Evolutionary conservation across 768 basidiomycete genomes (phyloP).

Genomic region (Macrolepiota fuliginosa): DNA sequence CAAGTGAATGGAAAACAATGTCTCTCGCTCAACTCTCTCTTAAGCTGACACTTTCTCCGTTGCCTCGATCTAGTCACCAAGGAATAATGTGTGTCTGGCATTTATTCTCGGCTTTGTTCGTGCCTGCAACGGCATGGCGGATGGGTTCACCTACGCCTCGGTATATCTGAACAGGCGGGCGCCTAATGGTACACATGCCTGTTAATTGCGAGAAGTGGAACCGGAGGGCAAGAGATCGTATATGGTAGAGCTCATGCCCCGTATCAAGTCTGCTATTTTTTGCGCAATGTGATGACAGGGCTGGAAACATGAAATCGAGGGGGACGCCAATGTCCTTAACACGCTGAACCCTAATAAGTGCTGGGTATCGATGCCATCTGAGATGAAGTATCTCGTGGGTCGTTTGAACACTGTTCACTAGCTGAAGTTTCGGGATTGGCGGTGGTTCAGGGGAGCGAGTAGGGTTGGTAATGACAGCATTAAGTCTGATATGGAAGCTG

Average conservation of each 20-base stretch:
- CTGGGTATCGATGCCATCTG: conserved; percentile 73
- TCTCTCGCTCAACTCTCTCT: no score
- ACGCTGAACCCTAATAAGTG: conserved; percentile 62
- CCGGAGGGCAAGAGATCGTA: conserved; percentile 60
- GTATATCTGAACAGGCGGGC: conserved; percentile 30
- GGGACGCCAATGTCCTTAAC: conserved; percentile 72
- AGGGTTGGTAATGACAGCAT: conserved; percentile 36
- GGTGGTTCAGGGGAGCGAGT: conserved; percentile 57
- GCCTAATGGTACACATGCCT: conserved; percentile 52
- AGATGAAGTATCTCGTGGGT: conserved; percentile 78
- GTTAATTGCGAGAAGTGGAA: conserved; percentile 40
- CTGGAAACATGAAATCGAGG: conserved; percentile 72
- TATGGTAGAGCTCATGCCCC: conserved; percentile 73
- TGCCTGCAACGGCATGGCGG: neutral
- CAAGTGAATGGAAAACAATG: no score
- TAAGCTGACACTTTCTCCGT: no score
- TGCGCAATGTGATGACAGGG: conserved; percentile 20
- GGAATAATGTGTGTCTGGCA: no score
- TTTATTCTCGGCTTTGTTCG: conserved; percentile 18
- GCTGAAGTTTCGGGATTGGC: conserved; percentile 55
- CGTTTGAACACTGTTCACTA: conserved; percentile 51
- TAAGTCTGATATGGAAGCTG: neutral
- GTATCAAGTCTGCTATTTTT: conserved; percentile 36
- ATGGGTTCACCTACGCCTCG: conserved; percentile 50
- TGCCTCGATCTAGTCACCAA: no score